Evolutionary conservation across 352 stramenopile species (phyloP), one percentile per base, ranked within the genome.

Genomic region (Albugo laibachii): DNA sequence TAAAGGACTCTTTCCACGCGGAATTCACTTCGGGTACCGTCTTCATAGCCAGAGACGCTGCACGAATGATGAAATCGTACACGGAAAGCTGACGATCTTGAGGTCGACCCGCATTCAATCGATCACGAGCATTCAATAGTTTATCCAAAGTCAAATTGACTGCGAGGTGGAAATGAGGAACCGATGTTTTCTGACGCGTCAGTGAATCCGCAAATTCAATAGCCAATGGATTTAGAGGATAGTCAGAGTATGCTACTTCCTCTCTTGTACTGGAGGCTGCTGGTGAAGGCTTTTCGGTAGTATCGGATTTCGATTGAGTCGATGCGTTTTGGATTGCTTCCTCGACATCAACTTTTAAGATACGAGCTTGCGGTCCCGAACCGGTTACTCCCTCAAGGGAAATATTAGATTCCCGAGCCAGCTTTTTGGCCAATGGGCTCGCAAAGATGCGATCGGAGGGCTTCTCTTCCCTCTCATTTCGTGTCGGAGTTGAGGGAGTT

Each of bases 1-100:
- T 93, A 53, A 96, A 94, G 52, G 68, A 83, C 56, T 77, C 70
- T 55, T 83, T 76, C 71, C 70, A 91, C 51, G 64, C 66, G 54
- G 61, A 95, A 66, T 88, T 88, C 45, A 75, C 84, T 54, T 96
- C 83, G 5, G 94, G 95, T 38, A 98, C 84, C 66, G 98, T 95
- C 51, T 91, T 75, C 54, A 99, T 88, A 11, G 95, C 93, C 41
- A 98, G 67, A 36, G 94, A 95, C 13, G 75, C 89, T 24, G 89
- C 89, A 48, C 93, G 93, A 53, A 99, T 92, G 46, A 99, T 77
- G 54, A 99, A 85, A 62, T 99, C 95, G 65, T 99, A 99, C 41
- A 99, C 93, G 10, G 88, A 97, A 16, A 98, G 79, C 59, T 98
- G 47, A 61, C 74, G 53, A 49, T 83, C 66, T 74, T 93, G 95